These are phyloP conservation scores for Polytrichum commune DNA, from an alignment of 225 moss, liverwort and hornwort species.

Conservation along the genomic window DNA sequence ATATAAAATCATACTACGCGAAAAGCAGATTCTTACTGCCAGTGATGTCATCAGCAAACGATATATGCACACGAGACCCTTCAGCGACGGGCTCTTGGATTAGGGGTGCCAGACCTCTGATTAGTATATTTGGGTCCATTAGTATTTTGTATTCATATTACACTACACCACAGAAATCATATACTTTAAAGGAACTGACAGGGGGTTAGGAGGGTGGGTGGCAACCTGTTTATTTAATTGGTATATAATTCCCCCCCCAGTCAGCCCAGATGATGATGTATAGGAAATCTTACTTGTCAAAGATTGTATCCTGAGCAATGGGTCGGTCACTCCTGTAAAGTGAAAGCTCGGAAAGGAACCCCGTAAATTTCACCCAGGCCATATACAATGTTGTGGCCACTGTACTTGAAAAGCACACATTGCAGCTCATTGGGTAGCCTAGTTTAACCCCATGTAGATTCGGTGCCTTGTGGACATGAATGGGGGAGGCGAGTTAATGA, in stretches of 20 bases:
- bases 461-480: neutral
- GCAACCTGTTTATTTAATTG: neutral
- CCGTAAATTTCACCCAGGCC: too few species aligned
- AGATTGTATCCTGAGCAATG: too few species aligned
- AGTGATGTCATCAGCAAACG: too few species aligned
- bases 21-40: too few species aligned
- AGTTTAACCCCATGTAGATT: neutral
- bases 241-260: too few species aligned
- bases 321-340: too few species aligned
- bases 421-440: neutral
- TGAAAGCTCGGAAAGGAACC: too few species aligned
- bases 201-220: neutral
- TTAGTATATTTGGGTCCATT: neutral
- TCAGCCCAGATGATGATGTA: too few species aligned
- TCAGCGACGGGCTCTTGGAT: conserved; percentile 3
- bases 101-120: neutral
- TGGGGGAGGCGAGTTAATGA: neutral
- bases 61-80: neutral
- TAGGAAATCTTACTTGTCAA: too few species aligned
- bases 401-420: too few species aligned
- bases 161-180: neutral
- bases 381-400: too few species aligned
- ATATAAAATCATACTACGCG: neutral
- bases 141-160: neutral
- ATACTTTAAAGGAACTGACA: neutral